phyloP scores from a whole-genome alignment of 176 grass and related monocot genomes.

The Hsuehochloa calcarea region DNA sequence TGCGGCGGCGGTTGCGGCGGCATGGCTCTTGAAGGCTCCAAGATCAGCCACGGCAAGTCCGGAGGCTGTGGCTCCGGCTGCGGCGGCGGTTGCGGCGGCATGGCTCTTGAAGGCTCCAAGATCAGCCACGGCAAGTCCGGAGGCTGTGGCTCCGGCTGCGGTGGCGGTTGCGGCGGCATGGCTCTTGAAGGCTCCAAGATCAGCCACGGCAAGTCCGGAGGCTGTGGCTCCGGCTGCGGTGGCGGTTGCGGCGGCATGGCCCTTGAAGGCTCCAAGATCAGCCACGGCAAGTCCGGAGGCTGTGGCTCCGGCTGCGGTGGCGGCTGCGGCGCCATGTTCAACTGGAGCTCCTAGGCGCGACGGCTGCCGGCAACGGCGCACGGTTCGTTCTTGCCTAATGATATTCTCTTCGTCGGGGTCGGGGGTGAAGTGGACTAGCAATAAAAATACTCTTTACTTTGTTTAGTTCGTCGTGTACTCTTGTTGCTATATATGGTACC shows the following conservation, averaged over 20 bases:
- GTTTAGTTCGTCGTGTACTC: neutral
- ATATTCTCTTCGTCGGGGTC: neutral
- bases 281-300: neutral
- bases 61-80: constrained; percentile 1
- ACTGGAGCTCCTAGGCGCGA: neutral
- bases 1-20: neutral
- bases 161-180: neutral
- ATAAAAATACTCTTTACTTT: neutral
- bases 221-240: neutral
- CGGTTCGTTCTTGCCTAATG: neutral
- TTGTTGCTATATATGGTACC: neutral
- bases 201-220: neutral
- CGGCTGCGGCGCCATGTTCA: neutral
- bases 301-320: neutral
- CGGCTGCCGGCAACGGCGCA: neutral
- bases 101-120: neutral
- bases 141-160: neutral
- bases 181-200: neutral
- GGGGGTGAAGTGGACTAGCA: neutral
- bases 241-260: neutral
- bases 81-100: neutral
- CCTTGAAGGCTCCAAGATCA: neutral
- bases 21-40: neutral
- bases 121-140: neutral
- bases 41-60: neutral